phyloP scores from a whole-genome alignment of 179 eudicot species.

The Vitellaria paradoxa region DNA sequence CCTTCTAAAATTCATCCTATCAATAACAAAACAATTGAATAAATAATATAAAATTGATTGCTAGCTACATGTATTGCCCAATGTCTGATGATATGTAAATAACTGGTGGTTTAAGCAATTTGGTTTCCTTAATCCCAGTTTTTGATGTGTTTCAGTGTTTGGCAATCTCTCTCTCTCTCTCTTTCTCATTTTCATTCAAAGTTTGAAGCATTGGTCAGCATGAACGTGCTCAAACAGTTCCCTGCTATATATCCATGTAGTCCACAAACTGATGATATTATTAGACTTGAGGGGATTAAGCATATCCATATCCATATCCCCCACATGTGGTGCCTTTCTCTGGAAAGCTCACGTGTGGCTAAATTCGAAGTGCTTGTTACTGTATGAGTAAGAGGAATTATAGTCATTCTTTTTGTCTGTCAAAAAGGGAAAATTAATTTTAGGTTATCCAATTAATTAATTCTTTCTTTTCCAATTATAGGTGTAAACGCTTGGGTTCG shows the following conservation, averaged over 20 bases:
- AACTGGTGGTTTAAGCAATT: not conserved
- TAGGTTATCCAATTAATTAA: too few relatives aligned
- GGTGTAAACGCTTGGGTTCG: too few relatives aligned
- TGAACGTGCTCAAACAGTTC: not conserved
- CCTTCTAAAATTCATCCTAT: not conserved
- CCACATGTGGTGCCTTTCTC: not conserved
- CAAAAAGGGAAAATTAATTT: too few relatives aligned
- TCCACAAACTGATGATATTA: not conserved
- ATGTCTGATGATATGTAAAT: not conserved
- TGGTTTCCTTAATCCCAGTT: not conserved
- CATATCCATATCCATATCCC: not conserved
- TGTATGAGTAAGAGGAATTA: too few relatives aligned
- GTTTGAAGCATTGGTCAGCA: not conserved
- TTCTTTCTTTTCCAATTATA: too few relatives aligned
- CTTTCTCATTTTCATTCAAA: not conserved
- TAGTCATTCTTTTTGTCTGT: too few relatives aligned
- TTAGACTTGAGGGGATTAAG: not conserved
- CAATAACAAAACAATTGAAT: not conserved
- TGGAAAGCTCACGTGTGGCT: too few relatives aligned
- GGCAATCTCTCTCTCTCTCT: not conserved
- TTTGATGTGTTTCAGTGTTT: not conserved
- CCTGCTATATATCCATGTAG: not conserved
- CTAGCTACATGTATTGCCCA: too few relatives aligned
- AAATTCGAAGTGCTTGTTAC: too few relatives aligned
- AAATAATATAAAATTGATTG: too few relatives aligned